A percentile compares a stretch with the other conserved stretches of the same genome.
phyloP scores from a whole-genome alignment of 768 basidiomycete genomes.

The Russula griseocarnosa region DNA sequence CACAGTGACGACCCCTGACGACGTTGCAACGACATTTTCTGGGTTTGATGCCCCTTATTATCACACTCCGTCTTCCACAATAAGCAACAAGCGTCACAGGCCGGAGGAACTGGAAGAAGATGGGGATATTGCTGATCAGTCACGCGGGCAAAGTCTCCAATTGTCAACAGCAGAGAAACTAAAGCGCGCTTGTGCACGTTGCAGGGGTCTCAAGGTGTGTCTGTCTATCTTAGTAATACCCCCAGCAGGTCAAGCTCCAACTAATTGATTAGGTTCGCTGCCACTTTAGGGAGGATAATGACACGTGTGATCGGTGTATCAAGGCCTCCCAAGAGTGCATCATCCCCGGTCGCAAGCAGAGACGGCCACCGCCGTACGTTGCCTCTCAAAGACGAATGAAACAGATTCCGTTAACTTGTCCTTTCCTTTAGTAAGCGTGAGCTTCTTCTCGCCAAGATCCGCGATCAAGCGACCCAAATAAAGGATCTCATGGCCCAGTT shows the following conservation, averaged over 20 bases:
- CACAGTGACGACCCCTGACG: not conserved
- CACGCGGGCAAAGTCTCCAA: not conserved
- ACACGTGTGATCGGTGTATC: conserved; percentile 71
- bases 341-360: conserved; percentile 81
- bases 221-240: not conserved
- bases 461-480: conserved; percentile 68
- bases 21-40: not conserved
- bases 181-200: conserved; percentile 29
- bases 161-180: conserved; percentile 15
- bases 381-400: not conserved
- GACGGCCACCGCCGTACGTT: conserved; percentile 71
- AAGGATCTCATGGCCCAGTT: conserved; percentile 67
- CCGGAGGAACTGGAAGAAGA: conserved; percentile 26
- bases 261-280: conserved; percentile 57
- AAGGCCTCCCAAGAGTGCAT: conserved; percentile 69
- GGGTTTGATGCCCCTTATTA: conserved; percentile 2
- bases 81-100: conserved; percentile 24
- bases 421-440: conserved; percentile 62
- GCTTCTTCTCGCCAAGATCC: conserved; percentile 70
- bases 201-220: conserved; percentile 28
- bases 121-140: conserved; percentile 6
- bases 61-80: not conserved
- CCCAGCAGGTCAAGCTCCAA: not conserved
- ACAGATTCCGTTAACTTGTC: conserved; percentile 1
- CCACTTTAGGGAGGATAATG: conserved; percentile 66